A percentile compares a stretch with the other conserved stretches of the same genome.
Evolutionary conservation across 768 basidiomycete genomes (phyloP).

Genomic region (Leccinum boreale): DNA sequence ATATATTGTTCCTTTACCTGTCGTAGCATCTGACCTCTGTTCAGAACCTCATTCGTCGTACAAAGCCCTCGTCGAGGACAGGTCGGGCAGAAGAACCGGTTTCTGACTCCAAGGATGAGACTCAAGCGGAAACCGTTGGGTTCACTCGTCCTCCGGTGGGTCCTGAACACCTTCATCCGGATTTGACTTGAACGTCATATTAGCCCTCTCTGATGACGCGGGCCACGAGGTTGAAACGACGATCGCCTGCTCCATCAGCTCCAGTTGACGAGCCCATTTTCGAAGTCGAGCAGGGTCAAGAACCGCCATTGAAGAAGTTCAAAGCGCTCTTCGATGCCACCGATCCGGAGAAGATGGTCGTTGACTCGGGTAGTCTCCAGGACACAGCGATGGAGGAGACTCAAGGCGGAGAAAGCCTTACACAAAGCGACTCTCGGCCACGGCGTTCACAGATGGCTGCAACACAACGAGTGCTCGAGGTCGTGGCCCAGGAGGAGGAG

Average conservation of each 20-base stretch:
- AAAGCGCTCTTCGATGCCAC: constrained; percentile 68
- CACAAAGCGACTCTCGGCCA: constrained; percentile 25
- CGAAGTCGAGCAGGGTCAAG: constrained; percentile 24
- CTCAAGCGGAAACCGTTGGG: constrained; percentile 7
- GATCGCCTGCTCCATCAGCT: constrained; percentile 37
- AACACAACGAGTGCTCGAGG: constrained; percentile 25
- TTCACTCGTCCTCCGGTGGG: constrained; percentile 27
- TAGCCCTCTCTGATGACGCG: constrained; percentile 43
- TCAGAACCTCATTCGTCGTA: constrained; percentile 26
- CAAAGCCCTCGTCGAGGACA: constrained; percentile 13
- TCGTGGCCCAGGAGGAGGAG: constrained; percentile 59
- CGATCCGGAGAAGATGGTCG: constrained; percentile 43
- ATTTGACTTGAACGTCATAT: not conserved
- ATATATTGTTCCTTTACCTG: not conserved
- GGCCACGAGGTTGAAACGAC: constrained; percentile 50
- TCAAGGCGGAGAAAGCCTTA: constrained; percentile 20
- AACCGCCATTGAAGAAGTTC: constrained; percentile 67
- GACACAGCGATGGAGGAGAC: constrained; percentile 10
- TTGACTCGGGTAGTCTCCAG: constrained; percentile 19
- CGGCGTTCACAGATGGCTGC: constrained; percentile 1
- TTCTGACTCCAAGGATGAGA: constrained; percentile 9
- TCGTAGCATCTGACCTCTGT: not conserved
- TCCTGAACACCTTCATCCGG: not conserved
- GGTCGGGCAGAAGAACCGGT: constrained; percentile 6
- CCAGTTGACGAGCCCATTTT: constrained; percentile 16